Base-by-base conservation (phyloP, 2,329 filamentous ascomycete genomes). In the Penicillium sp. region DNA sequence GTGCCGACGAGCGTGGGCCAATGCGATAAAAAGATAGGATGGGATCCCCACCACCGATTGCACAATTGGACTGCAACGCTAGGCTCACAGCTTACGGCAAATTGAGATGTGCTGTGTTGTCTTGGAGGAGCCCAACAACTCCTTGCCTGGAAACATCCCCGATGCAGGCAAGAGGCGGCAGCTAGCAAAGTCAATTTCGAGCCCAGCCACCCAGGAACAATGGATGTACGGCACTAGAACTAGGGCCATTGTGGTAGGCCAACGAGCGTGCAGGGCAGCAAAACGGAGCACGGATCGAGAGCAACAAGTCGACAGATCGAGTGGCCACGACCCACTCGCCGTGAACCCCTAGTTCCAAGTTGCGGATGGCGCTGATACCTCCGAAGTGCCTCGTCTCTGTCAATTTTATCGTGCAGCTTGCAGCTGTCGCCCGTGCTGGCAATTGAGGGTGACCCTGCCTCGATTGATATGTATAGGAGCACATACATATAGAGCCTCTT, bases 181-280 rank as follows among this genome's bases (percentile, higher is more conserved):
- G 29, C 29, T n/a, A 39, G 18, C 27, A 54, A 55, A 55, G 34
- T 52, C 47, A 57, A 55, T 55, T 54, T 49, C 29, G 39, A 49
- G 49, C 49, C 59, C 55, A 46, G 29, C 32, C 43, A 39, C 48
- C 34, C 46, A 57, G 55, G 46, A 59, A 59, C 54, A 55, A 57
- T 58, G 49, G 54, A 48, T 15, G 46, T 24, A 50, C 36, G 43
- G 48, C 39, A 47, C 50, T 7, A 45, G 41, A 34, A 47, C 50
- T 7, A 45, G 41, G 41, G 47, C 26, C 17, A 27, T 51, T 52
- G 26, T 56, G 56, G 56, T 56, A 53, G 54, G 51, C 44, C 53
- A 50, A 29, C 20, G 23, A 41, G 40, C 36, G 24, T 55, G 45
- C 48, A 52, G 44, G 13, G n/a, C 27, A 54, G 37, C 23, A 10